Percentiles rank a stretch among this genome's conserved stretches.
phyloP scores from a whole-genome alignment of 1,284 basidiomycete genomes.

The Xerocomus amazonicus region DNA sequence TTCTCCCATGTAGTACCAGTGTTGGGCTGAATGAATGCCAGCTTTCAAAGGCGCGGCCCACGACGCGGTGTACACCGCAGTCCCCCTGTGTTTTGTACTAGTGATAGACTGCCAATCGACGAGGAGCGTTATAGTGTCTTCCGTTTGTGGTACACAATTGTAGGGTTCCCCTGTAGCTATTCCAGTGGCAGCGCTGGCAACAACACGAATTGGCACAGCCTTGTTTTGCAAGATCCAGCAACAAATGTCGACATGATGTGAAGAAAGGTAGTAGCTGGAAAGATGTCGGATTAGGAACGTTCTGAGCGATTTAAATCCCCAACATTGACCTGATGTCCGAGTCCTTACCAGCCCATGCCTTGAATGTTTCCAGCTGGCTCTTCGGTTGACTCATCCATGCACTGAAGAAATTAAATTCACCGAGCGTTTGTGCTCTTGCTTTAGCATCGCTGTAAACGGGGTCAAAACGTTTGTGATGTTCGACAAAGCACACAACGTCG shows the following conservation, averaged over 20 bases:
- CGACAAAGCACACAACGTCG: conserved; percentile 86
- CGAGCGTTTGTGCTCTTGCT: conserved; percentile 70
- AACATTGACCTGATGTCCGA: conserved; percentile 73
- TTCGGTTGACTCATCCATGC: conserved; percentile 97
- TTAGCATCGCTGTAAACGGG: conserved; percentile 91
- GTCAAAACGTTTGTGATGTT: conserved; percentile 88
- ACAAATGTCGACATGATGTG: conserved; percentile 89
- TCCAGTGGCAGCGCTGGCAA: conserved; percentile 83
- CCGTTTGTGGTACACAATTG: conserved; percentile 80
- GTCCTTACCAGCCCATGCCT: conserved; percentile 91
- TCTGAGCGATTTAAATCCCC: neutral
- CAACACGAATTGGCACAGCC: conserved; percentile 76
- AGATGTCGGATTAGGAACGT: neutral
- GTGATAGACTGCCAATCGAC: conserved; percentile 86
- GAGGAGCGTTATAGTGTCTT: conserved; percentile 92
- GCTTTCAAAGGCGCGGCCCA: conserved; percentile 81
- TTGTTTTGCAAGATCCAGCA: conserved; percentile 88
- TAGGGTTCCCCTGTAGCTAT: conserved; percentile 86
- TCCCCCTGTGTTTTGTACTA: conserved; percentile 69
- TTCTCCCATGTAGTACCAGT: conserved; percentile 93
- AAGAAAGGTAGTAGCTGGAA: conserved; percentile 86
- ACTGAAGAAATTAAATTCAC: conserved; percentile 90
- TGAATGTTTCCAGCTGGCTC: conserved; percentile 90
- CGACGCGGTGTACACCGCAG: conserved; percentile 87
- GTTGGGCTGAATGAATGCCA: conserved; percentile 82